Conservation (phyloP, 2,329 filamentous ascomycete species). For the Diaporthe nobilis region DNA sequence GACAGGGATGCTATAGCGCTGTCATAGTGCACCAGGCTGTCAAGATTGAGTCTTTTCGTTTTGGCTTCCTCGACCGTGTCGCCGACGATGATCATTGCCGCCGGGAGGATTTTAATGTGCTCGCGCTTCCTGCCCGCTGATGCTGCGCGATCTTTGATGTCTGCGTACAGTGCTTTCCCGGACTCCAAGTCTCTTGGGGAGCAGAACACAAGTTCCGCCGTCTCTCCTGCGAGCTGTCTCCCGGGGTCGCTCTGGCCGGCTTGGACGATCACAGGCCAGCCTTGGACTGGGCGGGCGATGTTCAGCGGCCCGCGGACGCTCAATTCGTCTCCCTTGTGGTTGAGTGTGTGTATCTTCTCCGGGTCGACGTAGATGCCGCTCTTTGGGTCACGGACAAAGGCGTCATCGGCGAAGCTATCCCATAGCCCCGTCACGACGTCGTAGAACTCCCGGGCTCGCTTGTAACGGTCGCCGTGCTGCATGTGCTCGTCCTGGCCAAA, state of each 20-base stretch:
- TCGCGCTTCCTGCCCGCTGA: conserved; percentile 60
- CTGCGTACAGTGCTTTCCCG: conserved; percentile 63
- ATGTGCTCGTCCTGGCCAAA: conserved; percentile 65
- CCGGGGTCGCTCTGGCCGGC: conserved; percentile 68
- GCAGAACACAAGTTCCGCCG: conserved; percentile 67
- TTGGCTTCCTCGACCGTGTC: conserved; percentile 64
- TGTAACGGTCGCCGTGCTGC: conserved; percentile 64
- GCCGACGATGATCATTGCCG: conserved; percentile 64
- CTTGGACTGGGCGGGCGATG: conserved; percentile 66
- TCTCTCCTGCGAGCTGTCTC: conserved; percentile 65
- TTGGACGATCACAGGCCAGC: conserved; percentile 69
- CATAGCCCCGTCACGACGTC: conserved; percentile 65
- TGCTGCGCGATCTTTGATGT: conserved; percentile 63
- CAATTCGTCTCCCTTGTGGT: conserved; percentile 64
- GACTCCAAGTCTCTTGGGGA: conserved; percentile 60
- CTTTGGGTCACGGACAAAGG: conserved; percentile 63
- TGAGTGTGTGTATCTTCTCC: conserved; percentile 64
- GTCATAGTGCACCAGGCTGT: conserved; percentile 68
- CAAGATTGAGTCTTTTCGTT: conserved; percentile 62
- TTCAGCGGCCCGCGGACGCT: conserved; percentile 64
- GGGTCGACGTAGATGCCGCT: conserved; percentile 65
- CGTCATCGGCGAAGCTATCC: conserved; percentile 70
- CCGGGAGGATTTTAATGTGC: conserved; percentile 66
- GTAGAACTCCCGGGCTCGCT: conserved; percentile 66
- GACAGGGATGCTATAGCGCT: conserved; percentile 67